These are phyloP conservation scores for Sequoiadendron giganteum DNA, from an alignment of 75 land plant genomes.

Conservation along the genomic window DNA sequence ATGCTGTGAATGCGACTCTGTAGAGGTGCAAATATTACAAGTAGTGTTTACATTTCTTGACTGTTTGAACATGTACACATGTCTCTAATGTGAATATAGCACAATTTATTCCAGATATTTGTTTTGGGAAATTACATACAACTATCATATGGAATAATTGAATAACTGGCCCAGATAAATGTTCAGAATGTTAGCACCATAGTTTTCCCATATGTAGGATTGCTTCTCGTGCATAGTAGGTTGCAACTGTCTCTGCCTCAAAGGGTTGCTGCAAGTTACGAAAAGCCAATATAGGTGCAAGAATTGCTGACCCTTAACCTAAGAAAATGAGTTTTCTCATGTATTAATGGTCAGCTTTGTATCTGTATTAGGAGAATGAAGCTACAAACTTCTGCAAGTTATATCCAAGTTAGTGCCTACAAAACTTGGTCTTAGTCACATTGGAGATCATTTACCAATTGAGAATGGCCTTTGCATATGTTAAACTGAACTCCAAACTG, in stretches of 20 bases:
- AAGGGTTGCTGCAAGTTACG: neutral
- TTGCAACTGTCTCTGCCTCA: neutral
- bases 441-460: neutral
- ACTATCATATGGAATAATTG: neutral
- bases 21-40: too few species aligned
- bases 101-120: neutral
- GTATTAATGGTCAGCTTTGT: neutral
- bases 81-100: neutral
- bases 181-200: neutral
- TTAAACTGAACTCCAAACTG: too few species aligned
- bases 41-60: neutral
- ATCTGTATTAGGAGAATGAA: neutral
- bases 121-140: neutral
- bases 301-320: neutral
- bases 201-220: neutral
- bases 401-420: neutral
- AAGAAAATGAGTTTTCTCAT: neutral
- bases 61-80: neutral
- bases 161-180: neutral
- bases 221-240: neutral
- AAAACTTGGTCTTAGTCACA: neutral
- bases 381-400: neutral
- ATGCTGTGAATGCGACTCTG: too few species aligned
- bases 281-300: neutral
- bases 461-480: neutral